A percentile compares a stretch with the other conserved stretches of the same genome.
Conservation (phyloP, 139 green algal genomes). For the Mychonastes homosphaera region DNA sequence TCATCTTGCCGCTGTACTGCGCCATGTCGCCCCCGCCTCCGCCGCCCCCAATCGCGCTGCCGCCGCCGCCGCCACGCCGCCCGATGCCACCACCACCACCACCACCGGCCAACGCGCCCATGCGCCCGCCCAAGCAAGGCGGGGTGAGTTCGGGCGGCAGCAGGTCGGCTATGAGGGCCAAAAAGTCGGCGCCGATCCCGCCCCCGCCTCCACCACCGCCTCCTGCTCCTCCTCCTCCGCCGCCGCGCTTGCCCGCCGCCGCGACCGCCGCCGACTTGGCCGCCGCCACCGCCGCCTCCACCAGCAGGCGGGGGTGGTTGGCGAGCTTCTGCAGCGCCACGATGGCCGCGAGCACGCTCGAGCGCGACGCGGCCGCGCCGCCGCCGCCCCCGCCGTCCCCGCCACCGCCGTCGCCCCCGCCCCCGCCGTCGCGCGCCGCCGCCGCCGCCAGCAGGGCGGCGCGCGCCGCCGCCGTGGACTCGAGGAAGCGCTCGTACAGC, state of each 20-base stretch:
- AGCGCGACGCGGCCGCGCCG: background rate
- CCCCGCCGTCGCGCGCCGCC: slow-evolving; percentile 2
- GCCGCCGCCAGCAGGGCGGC: slow-evolving; percentile 50
- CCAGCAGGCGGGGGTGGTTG: slow-evolving; percentile 95
- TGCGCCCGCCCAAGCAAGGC: slow-evolving; percentile 20
- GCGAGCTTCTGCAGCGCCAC: slow-evolving; percentile 93
- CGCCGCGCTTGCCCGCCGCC: slow-evolving; percentile 17
- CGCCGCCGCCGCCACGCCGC: slow-evolving; percentile 10
- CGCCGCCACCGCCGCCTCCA: slow-evolving; percentile 55
- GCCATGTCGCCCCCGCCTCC: background rate
- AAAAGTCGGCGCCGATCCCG: background rate
- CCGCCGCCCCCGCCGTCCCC: background rate
- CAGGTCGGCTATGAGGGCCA: slow-evolving; percentile 28
- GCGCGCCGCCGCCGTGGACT: slow-evolving; percentile 65
- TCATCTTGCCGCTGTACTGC: background rate
- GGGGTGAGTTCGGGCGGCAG: slow-evolving; percentile 16
- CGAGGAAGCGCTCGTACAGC: slow-evolving; percentile 88
- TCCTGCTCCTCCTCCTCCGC: background rate
- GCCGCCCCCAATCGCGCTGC: background rate
- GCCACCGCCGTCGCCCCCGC: background rate
- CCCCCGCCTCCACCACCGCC: background rate
- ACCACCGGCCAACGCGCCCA: too few relatives aligned
- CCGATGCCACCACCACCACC: slow-evolving; percentile 13
- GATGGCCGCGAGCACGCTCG: slow-evolving; percentile 71
- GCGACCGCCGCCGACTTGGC: slow-evolving; percentile 13